phyloP scores from a whole-genome alignment of 345 rosid genomes.

The Rubroshorea leprosula region DNA sequence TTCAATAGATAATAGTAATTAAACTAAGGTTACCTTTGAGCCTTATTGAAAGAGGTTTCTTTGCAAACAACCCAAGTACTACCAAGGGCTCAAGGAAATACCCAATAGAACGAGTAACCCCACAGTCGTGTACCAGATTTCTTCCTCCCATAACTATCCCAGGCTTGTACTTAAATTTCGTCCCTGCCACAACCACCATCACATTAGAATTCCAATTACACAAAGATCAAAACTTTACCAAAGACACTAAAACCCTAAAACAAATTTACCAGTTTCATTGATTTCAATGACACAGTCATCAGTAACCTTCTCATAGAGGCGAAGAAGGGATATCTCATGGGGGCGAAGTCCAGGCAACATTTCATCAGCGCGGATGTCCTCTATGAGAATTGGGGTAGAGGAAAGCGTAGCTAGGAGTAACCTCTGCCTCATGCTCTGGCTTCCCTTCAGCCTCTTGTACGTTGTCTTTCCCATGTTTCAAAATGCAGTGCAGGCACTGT shows the following conservation, averaged over 20 bases:
- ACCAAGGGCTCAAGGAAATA: constrained; percentile 83
- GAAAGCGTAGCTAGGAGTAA: constrained; percentile 69
- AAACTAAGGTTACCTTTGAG: constrained; percentile 51
- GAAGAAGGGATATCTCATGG: constrained; percentile 76
- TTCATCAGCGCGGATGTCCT: constrained; percentile 65
- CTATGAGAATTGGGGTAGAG: constrained; percentile 48
- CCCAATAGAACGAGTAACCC: constrained; percentile 68
- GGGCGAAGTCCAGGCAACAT: constrained; percentile 70
- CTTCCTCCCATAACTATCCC: constrained; percentile 84
- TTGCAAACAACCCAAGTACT: constrained; percentile 67
- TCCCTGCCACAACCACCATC: constrained; percentile 36
- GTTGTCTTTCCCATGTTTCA: constrained; percentile 67
- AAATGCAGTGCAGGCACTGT: no score
- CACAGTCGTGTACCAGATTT: constrained; percentile 61
- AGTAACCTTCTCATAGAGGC: constrained; percentile 57
- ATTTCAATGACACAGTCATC: constrained; percentile 69
- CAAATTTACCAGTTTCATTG: constrained; percentile 63
- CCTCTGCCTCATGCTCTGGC: constrained; percentile 69
- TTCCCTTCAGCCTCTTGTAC: constrained; percentile 64
- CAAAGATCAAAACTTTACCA: neutral
- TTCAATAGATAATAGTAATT: no score
- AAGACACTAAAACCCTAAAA: neutral
- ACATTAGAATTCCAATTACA: neutral
- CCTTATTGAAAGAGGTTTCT: constrained; percentile 53
- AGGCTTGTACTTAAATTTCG: constrained; percentile 64